These are phyloP conservation scores for Ganoderma sinense DNA, from an alignment of 1,284 basidiomycete species.

Conservation along the genomic window DNA sequence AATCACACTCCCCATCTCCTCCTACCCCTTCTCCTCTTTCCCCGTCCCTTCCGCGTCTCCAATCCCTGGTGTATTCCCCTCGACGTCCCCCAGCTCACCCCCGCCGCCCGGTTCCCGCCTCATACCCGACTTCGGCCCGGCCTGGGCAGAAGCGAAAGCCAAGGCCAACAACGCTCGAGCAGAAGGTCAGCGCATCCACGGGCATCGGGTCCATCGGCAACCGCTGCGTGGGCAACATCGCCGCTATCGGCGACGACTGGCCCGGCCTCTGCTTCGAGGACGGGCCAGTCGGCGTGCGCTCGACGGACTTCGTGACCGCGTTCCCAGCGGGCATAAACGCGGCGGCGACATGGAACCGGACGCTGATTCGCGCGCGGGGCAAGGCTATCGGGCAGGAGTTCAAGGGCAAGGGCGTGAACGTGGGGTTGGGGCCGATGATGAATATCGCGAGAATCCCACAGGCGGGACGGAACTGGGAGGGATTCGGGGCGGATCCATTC, in stretches of 20 bases:
- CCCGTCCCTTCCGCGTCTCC: constrained; percentile 41
- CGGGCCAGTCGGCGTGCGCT: constrained; percentile 54
- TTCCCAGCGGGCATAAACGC: constrained; percentile 69
- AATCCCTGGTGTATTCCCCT: constrained; percentile 39
- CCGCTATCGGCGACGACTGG: constrained; percentile 42
- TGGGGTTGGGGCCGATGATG: constrained; percentile 72
- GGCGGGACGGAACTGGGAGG: constrained; percentile 88
- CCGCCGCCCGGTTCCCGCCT: constrained; percentile 39
- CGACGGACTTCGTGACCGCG: constrained; percentile 59
- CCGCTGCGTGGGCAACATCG: constrained; percentile 52
- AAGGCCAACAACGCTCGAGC: constrained; percentile 48
- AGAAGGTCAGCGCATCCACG: constrained; percentile 51
- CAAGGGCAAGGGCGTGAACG: constrained; percentile 81
- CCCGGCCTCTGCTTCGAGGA: constrained; percentile 77
- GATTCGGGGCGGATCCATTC: constrained; percentile 83
- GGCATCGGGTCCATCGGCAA: constrained; percentile 58
- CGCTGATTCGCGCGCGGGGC: constrained; percentile 72
- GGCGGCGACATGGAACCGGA: constrained; percentile 69
- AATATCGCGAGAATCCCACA: constrained; percentile 72
- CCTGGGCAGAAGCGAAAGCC: constrained; percentile 49
- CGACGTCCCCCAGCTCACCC: constrained; percentile 37
- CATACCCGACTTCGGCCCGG: constrained; percentile 52
- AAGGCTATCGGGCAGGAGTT: constrained; percentile 82
- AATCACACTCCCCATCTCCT: constrained; percentile 26
- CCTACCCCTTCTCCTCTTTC: constrained; percentile 40